Base-by-base conservation (phyloP, 805 yeast species). In the Candida sithepensis region DNA sequence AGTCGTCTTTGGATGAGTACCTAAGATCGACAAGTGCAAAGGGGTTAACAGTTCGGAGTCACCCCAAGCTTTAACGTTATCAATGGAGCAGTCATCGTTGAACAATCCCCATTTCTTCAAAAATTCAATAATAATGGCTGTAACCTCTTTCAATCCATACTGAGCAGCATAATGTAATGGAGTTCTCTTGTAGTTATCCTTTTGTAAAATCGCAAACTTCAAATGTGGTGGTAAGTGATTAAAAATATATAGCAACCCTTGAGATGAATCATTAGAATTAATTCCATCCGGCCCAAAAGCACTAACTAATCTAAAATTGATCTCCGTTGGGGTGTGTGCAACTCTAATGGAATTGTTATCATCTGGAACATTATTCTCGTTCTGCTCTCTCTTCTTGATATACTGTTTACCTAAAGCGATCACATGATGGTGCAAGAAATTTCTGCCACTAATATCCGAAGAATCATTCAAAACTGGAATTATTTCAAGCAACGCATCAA, bases 161-260 rank as follows among this genome's bases (percentile, higher is more conserved):
- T 88, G 94, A 2, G 94, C 83, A 18, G 96, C 84, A 64, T 91
- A 91, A 67, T 92, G 97, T 46, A 92, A 70, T 0, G 97, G 96
- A 0, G 96, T 86, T 50, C 97, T 76, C 51, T 74, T 74, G 61
- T 88, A 87, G 49, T 78, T 82, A 63, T 91, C 98, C 39, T 77
- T 78, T 44, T 85, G 83, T 41, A 83, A 67, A 20, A 91, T 69
- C 2, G 77, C 74, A 21, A 74, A 68, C 50, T 82, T 75, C 50
- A 80, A 69, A 52, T 74, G 76, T 1, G 74, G 72, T 1, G 80
- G 81, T 19, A 89, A 64, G 41, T 75, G 73, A 14, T 74, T 69
- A 46, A 90, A 72, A 28, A 89, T 73, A 59, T 81, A 80, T 6
- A 68, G 63, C 40, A 88, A 70, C 3, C 90, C 86, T 16, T 74